A percentile compares a stretch with the other conserved stretches of the same genome.
Evolutionary conservation across 1,284 basidiomycete species (phyloP).

Genomic region (Hymenochaete sp.): DNA sequence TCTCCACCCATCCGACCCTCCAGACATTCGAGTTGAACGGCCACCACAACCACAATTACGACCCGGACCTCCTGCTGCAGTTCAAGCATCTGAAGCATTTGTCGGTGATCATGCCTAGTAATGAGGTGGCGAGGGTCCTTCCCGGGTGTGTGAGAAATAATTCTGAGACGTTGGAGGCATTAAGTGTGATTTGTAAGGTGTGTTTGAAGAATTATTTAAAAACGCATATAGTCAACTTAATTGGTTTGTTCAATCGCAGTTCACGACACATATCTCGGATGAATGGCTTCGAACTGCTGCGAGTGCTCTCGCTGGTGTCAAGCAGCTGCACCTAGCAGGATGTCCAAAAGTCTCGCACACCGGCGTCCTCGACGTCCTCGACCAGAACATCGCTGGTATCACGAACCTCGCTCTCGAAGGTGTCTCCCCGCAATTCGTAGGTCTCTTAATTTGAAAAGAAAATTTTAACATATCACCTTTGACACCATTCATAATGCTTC

Average conservation of each 20-base stretch:
- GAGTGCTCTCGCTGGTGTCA: slow-evolving; percentile 38
- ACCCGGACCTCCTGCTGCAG: slow-evolving; percentile 37
- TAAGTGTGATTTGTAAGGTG: slow-evolving; percentile 65
- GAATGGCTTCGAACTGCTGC: slow-evolving; percentile 39
- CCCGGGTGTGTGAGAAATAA: slow-evolving; percentile 41
- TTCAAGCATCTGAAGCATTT: slow-evolving; percentile 45
- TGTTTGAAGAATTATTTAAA: slow-evolving; percentile 14
- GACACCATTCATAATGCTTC: neutral
- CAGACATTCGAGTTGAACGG: slow-evolving; percentile 63
- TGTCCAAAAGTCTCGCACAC: slow-evolving; percentile 59
- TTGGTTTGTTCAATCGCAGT: slow-evolving; percentile 7
- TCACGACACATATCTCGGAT: slow-evolving; percentile 50
- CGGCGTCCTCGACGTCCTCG: slow-evolving; percentile 45
- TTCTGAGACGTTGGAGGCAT: slow-evolving; percentile 36
- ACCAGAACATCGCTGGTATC: slow-evolving; percentile 37
- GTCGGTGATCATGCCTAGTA: slow-evolving; percentile 63
- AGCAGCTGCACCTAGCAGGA: slow-evolving; percentile 51
- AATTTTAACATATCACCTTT: neutral
- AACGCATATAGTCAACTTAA: slow-evolving; percentile 3
- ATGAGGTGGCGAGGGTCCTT: slow-evolving; percentile 40
- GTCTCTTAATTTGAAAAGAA: neutral
- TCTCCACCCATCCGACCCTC: slow-evolving; percentile 36
- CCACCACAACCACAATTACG: slow-evolving; percentile 43
- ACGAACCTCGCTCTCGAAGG: slow-evolving; percentile 50
- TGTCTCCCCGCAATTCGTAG: slow-evolving; percentile 47